A percentile compares a stretch with the other conserved stretches of the same genome.
Conservation (phyloP, 78 protist genomes). For the Blattamonas nauphoetae region DNA sequence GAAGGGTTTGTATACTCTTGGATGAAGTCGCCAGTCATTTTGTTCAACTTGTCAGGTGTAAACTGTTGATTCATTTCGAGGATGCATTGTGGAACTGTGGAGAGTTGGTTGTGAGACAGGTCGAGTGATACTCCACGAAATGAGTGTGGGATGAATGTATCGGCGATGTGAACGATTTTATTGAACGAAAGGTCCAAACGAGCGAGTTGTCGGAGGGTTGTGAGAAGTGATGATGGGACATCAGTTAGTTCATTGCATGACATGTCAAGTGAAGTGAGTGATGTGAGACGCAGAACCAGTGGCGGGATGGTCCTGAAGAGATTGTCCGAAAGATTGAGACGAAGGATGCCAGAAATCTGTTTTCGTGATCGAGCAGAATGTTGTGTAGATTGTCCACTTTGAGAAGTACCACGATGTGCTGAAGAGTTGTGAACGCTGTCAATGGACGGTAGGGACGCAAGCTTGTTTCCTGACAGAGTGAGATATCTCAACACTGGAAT, state of each 20-base stretch:
- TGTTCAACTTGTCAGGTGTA: too few relatives aligned
- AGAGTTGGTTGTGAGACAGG: background rate
- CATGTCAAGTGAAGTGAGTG: background rate
- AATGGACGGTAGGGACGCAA: background rate
- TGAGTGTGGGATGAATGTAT: background rate
- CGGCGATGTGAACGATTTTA: background rate
- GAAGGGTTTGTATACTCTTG: too few relatives aligned
- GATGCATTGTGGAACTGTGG: background rate
- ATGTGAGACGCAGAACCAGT: background rate
- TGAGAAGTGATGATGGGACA: background rate
- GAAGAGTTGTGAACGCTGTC: too few relatives aligned
- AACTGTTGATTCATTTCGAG: too few relatives aligned
- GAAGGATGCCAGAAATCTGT: too few relatives aligned
- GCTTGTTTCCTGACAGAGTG: background rate
- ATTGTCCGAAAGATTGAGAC: background rate
- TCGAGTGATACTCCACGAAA: background rate
- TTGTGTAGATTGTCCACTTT: too few relatives aligned
- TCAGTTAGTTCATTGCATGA: background rate
- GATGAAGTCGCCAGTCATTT: too few relatives aligned
- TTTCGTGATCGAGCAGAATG: too few relatives aligned
- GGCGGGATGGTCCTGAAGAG: background rate
- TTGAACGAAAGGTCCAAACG: background rate
- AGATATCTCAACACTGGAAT: background rate
- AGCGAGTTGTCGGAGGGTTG: background rate
- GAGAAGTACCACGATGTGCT: too few relatives aligned